Percentiles rank a stretch among this genome's conserved stretches.
phyloP scores from a whole-genome alignment of 805 yeast species.

The Kluyveromyces wickerhamii region DNA sequence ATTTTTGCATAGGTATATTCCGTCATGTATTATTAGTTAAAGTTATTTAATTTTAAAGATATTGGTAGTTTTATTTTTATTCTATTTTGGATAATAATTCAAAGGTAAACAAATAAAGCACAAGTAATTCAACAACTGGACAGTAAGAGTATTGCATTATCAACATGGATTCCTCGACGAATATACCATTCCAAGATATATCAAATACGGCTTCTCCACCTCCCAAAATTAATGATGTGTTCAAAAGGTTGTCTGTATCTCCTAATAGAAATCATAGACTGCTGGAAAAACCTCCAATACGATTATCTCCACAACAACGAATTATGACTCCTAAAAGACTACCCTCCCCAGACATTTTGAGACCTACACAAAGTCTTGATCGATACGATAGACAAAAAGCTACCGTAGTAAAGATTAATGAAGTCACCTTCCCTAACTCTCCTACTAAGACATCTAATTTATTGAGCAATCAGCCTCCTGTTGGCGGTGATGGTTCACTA shows the following conservation, averaged over 20 bases:
- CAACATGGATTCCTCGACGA: not conserved
- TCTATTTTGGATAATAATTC: no score
- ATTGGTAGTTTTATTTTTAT: no score
- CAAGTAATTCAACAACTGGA: no score
- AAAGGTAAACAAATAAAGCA: no score
- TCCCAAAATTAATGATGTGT: constrained; percentile 13
- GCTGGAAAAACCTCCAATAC: constrained; percentile 18
- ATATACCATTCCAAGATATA: not conserved
- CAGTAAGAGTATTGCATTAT: no score
- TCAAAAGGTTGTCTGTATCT: constrained; percentile 21
- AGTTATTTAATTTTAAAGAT: no score
- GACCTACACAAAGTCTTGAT: constrained; percentile 26
- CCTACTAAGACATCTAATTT: constrained; percentile 24
- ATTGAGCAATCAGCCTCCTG: constrained; percentile 17
- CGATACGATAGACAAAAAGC: constrained; percentile 1
- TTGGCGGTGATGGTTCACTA: constrained; percentile 26
- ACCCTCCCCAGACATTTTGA: constrained; percentile 16
- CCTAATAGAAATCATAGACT: constrained; percentile 17
- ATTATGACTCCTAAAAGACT: constrained; percentile 26
- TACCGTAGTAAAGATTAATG: constrained; percentile 10
- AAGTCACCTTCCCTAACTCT: constrained; percentile 23
- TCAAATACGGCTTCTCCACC: constrained; percentile 7
- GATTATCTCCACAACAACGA: constrained; percentile 15
- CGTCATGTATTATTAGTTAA: no score
- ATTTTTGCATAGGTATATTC: no score